These are phyloP conservation scores for Annona cherimola DNA, from an alignment of 164 flowering plant species.

Conservation along the genomic window DNA sequence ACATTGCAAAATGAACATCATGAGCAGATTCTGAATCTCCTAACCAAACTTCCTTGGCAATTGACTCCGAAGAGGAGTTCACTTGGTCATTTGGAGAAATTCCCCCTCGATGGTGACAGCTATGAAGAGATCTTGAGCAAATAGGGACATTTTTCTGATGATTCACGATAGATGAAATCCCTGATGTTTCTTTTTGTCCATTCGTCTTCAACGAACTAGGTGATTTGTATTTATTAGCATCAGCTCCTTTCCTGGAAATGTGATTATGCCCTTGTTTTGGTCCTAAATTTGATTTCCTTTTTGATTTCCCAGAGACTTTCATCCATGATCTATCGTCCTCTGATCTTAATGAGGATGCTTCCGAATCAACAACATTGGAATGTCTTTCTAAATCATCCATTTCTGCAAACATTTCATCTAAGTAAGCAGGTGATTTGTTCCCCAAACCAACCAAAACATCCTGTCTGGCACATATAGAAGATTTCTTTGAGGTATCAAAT, in stretches of 20 bases:
- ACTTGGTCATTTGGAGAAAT: constrained; percentile 6
- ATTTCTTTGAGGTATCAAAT: constrained; percentile 20
- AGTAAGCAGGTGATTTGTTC: neutral
- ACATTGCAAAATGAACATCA: constrained; percentile 3
- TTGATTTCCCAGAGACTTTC: constrained; percentile 24
- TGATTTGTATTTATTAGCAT: constrained; percentile 18
- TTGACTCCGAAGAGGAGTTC: constrained; percentile 18
- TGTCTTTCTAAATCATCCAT: constrained; percentile 10
- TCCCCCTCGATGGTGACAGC: constrained; percentile 5
- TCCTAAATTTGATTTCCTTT: constrained; percentile 19
- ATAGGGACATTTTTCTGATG: constrained; percentile 9
- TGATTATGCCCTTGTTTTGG: constrained; percentile 24
- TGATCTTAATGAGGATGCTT: constrained; percentile 9
- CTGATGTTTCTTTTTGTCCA: constrained; percentile 15
- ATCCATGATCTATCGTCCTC: constrained; percentile 25
- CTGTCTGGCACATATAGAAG: constrained; percentile 4
- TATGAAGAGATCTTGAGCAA: constrained; percentile 15
- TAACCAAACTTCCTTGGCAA: constrained; percentile 10
- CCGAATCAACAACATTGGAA: constrained; percentile 12
- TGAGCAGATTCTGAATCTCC: constrained; percentile 13
- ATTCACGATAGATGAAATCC: constrained; percentile 12
- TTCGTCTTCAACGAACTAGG: constrained; percentile 14
- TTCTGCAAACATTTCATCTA: constrained; percentile 4
- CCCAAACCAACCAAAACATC: constrained; percentile 23
- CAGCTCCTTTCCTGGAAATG: constrained; percentile 23